Base-by-base conservation (phyloP, 2,329 filamentous ascomycete genomes). In the Cladorrhinum sp. region DNA sequence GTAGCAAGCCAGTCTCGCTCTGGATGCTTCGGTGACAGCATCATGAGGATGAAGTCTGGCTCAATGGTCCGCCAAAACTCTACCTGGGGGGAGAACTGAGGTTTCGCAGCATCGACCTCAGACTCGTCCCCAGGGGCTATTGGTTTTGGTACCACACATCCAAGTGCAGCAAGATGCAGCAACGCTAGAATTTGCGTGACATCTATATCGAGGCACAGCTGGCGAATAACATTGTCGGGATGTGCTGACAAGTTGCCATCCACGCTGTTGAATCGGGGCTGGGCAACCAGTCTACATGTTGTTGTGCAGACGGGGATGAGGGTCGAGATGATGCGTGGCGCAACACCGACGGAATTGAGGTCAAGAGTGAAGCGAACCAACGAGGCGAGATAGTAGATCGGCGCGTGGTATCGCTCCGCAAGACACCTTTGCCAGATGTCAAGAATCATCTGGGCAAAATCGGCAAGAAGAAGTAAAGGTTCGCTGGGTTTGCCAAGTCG, bases 1-100 rank as follows among this genome's bases (percentile, higher is more conserved):
- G 88, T 88, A 25, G 81, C 78, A 1, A 84, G 75, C 57, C 90
- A 87, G 54, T 91, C 86, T 1, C 78, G 72, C 0, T 85, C 75
- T 1, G 83, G 82, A 62, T 92, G 89, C 58, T 86, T 86, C 27
- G 84, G 83, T 61, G 84, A 86, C 1, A 93, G 79, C 67, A 91
- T 82, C 58, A 90, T 77, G 12, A 90, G 74, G 9, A 89, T 81
- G 64, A 89, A 86, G 50, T 89, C 84, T 23, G 85, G 81, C 2
- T 87, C 82, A 62, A 92, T 84, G 38, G 79, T 74, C 62, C 79
- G 81, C 91, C 91, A 95, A 67, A 92, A 90, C 36, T 78, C 73
- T 0, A 70, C 68, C 18, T 75, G 73, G 9, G 74, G 72, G 12
- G 72, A 66, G 2, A 58, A 58, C 23, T 62, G 64, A 18, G 57